Percentiles rank a stretch among this genome's conserved stretches.
Conservation (phyloP, 768 basidiomycete species). For the Saitozyma podzolica region DNA sequence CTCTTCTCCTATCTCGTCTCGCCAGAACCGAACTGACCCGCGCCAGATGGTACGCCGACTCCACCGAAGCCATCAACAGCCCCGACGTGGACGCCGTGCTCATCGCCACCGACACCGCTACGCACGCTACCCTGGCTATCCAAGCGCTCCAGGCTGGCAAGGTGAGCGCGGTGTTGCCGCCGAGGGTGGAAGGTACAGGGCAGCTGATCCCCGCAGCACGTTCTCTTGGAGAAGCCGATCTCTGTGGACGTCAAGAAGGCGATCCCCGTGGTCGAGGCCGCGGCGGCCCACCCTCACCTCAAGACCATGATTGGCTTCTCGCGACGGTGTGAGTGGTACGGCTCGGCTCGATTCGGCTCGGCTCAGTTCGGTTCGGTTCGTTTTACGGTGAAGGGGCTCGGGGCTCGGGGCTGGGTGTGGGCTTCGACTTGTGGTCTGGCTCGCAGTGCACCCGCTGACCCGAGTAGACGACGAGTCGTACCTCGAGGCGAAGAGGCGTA, state of each 20-base stretch:
- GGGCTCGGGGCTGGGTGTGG: neutral
- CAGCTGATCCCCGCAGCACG: constrained; percentile 10
- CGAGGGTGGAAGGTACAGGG: neutral
- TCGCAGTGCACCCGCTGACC: neutral
- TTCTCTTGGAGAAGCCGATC: constrained; percentile 34
- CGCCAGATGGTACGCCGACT: constrained; percentile 6
- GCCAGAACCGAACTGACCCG: too few relatives aligned
- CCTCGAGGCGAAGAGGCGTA: constrained; percentile 14
- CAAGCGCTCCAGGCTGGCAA: constrained; percentile 21
- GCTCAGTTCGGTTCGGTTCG: neutral
- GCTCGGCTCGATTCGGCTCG: too few relatives aligned
- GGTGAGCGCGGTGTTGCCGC: neutral
- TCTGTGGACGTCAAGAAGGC: constrained; percentile 21
- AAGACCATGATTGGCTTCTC: constrained; percentile 31
- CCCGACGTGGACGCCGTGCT: constrained; percentile 21
- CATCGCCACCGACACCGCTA: constrained; percentile 28
- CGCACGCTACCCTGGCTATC: constrained; percentile 23
- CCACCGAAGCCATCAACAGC: constrained; percentile 11
- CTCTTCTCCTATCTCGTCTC: too few relatives aligned
- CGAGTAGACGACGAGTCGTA: constrained; percentile 21
- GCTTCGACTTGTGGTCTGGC: neutral
- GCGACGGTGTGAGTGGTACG: constrained; percentile 25
- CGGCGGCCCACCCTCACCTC: constrained; percentile 15
- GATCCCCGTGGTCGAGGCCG: constrained; percentile 16
- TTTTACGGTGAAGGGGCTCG: neutral